phyloP scores from a whole-genome alignment of 352 stramenopile species.

The Phytophthora palmivora region DNA sequence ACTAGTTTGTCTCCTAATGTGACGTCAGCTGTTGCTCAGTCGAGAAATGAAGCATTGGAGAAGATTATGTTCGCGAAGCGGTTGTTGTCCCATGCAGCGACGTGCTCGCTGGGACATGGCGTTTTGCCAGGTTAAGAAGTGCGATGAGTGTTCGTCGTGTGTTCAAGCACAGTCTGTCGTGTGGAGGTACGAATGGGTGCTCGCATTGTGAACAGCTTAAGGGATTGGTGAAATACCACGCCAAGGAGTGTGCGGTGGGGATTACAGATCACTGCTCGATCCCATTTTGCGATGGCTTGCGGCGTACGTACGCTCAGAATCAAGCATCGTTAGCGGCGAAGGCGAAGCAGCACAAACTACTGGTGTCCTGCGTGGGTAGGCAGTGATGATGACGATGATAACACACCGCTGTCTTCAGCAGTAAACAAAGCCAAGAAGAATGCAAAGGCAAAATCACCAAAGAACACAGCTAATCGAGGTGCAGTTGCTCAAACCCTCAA shows the following conservation, averaged over 20 bases:
- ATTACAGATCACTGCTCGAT: constrained; percentile 80
- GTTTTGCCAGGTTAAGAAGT: constrained; percentile 88
- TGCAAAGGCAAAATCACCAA: constrained; percentile 69
- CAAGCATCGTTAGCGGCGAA: constrained; percentile 46
- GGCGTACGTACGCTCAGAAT: constrained; percentile 62
- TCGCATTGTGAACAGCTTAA: constrained; percentile 86
- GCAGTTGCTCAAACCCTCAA: constrained; percentile 18
- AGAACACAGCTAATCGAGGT: constrained; percentile 39
- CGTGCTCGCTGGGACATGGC: constrained; percentile 61
- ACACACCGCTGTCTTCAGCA: constrained; percentile 72
- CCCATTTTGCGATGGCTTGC: constrained; percentile 82
- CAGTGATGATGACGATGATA: constrained; percentile 77
- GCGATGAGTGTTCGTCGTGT: constrained; percentile 85
- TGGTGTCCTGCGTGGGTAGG: constrained; percentile 24
- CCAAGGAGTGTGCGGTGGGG: constrained; percentile 73
- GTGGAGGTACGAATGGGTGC: constrained; percentile 68
- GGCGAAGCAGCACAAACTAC: constrained; percentile 29
- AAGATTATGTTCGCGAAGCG: constrained; percentile 89
- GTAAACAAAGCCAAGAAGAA: constrained; percentile 74
- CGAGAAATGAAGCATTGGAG: constrained; percentile 71
- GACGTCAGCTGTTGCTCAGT: constrained; percentile 27
- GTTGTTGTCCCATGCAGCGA: constrained; percentile 79
- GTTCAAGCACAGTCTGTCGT: constrained; percentile 88
- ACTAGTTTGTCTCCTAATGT: constrained; percentile 27
- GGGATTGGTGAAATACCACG: constrained; percentile 86